These are phyloP conservation scores for Myxozyma nipponensis DNA, from an alignment of 805 yeast species.

Conservation along the genomic window DNA sequence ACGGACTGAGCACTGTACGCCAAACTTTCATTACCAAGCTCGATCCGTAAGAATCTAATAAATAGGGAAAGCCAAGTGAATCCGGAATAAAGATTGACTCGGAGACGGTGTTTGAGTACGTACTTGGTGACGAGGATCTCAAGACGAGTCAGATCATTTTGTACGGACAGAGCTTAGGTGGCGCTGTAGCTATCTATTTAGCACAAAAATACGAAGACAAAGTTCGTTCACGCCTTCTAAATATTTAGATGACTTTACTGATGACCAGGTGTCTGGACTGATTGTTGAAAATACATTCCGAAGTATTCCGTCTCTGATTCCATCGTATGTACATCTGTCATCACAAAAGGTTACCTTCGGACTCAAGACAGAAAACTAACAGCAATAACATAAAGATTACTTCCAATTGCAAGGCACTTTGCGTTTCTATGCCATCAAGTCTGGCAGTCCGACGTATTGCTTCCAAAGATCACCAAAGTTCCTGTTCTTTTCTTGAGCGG, in stretches of 20 bases:
- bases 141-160: slow-evolving; percentile 54
- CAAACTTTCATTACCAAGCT: background rate
- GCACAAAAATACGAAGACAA: slow-evolving; percentile 53
- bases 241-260: background rate
- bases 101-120: slow-evolving; percentile 58
- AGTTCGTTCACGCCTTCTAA: slow-evolving; percentile 1
- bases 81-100: slow-evolving; percentile 79
- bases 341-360: too few species aligned
- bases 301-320: slow-evolving; percentile 62
- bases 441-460: slow-evolving; percentile 74
- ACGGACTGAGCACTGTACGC: slow-evolving; percentile 27
- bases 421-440: slow-evolving; percentile 65
- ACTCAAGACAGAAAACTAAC: slow-evolving; percentile 1
- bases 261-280: slow-evolving; percentile 51
- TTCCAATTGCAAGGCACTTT: slow-evolving; percentile 60
- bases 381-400: slow-evolving; percentile 55
- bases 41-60: slow-evolving; percentile 45
- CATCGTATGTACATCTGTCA: slow-evolving; percentile 9
- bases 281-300: slow-evolving; percentile 85
- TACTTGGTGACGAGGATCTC: slow-evolving; percentile 53
- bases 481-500: slow-evolving; percentile 76
- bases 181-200: slow-evolving; percentile 85
- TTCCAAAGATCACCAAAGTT: slow-evolving; percentile 49
- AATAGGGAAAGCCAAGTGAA: slow-evolving; percentile 75
- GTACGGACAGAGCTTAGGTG: slow-evolving; percentile 91